Percentiles rank a stretch among this genome's conserved stretches.
phyloP scores from a whole-genome alignment of 164 flowering plant species.

The Aristolochia contorta region DNA sequence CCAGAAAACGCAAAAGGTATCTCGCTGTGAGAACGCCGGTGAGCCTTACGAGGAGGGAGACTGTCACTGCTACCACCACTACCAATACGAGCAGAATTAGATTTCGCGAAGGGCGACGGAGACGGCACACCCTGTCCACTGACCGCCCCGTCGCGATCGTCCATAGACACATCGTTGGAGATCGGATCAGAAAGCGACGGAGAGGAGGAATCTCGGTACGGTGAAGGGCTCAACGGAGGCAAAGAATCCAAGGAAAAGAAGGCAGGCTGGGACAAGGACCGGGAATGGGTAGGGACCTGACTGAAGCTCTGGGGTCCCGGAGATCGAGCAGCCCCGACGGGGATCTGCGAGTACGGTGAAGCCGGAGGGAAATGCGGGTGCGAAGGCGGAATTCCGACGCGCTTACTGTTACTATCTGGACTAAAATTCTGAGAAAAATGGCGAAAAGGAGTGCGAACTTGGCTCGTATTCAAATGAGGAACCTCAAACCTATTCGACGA shows the following conservation, averaged over 20 bases:
- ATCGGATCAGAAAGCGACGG: conserved; percentile 29
- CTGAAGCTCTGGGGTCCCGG: conserved; percentile 34
- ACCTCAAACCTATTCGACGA: conserved; percentile 31
- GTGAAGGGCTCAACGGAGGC: conserved; percentile 83
- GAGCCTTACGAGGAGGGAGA: conserved; percentile 77
- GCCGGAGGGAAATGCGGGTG: conserved; percentile 73
- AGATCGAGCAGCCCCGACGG: conserved; percentile 19
- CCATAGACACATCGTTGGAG: conserved; percentile 60
- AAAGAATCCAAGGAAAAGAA: conserved; percentile 66
- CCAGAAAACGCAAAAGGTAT: conserved; percentile 64
- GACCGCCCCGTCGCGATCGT: conserved; percentile 39
- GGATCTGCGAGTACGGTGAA: conserved; percentile 66
- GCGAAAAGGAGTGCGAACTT: conserved; percentile 35
- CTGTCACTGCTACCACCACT: conserved; percentile 37
- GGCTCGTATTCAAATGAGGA: conserved; percentile 43
- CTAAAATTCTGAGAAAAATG: conserved; percentile 36
- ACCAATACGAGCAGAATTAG: not conserved
- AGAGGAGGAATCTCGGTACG: conserved; percentile 43
- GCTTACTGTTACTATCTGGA: conserved; percentile 32
- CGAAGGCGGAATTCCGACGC: conserved; percentile 78
- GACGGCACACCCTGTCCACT: conserved; percentile 15
- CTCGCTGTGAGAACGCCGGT: conserved; percentile 84
- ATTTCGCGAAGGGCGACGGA: conserved; percentile 22
- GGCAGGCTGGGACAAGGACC: conserved; percentile 82
- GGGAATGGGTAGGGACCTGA: conserved; percentile 49